phyloP scores from a whole-genome alignment of 2,329 filamentous ascomycete genomes.

The Fusarium euwallaceae region DNA sequence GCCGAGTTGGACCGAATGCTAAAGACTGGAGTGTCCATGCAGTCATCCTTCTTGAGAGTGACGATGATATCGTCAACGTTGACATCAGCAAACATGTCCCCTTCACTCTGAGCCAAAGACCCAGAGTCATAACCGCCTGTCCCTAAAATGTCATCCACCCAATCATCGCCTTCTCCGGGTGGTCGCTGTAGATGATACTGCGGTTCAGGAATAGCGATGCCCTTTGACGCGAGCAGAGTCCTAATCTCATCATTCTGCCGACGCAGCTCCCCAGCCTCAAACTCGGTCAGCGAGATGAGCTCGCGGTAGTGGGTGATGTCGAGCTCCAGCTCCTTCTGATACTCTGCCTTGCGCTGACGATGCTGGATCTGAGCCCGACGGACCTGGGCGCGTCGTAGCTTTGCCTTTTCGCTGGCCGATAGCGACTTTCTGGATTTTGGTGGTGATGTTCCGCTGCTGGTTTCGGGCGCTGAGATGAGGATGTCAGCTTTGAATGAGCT shows the following conservation, averaged over 20 bases:
- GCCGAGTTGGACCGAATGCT: slow-evolving; percentile 53
- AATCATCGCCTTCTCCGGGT: slow-evolving; percentile 23
- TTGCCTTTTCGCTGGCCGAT: slow-evolving; percentile 56
- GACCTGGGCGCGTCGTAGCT: slow-evolving; percentile 65
- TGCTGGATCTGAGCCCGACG: slow-evolving; percentile 67
- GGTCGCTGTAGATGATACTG: slow-evolving; percentile 15
- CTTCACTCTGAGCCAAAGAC: slow-evolving; percentile 3
- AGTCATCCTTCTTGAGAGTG: slow-evolving; percentile 57
- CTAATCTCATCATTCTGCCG: slow-evolving; percentile 61
- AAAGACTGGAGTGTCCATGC: slow-evolving; percentile 59
- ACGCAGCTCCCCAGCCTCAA: slow-evolving; percentile 54
- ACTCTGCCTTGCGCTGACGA: slow-evolving; percentile 68
- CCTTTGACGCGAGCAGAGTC: slow-evolving; percentile 48
- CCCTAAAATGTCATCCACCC: slow-evolving; percentile 37
- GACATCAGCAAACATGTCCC: slow-evolving; percentile 52
- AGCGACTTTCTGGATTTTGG: slow-evolving; percentile 38
- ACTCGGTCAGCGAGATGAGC: slow-evolving; percentile 58
- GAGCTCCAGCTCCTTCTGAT: slow-evolving; percentile 66
- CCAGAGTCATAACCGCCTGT: slow-evolving; percentile 8
- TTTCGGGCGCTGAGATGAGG: slow-evolving; percentile 28
- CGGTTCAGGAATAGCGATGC: slow-evolving; percentile 34
- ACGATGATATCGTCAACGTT: slow-evolving; percentile 56
- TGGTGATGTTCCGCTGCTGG: slow-evolving; percentile 23
- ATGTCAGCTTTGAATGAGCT: slow-evolving; percentile 24
- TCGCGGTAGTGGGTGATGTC: slow-evolving; percentile 63